Evolutionary conservation across 352 stramenopile genomes (phyloP), one percentile per base, ranked within the genome.

Genomic region (Pythium scleroteichum): DNA sequence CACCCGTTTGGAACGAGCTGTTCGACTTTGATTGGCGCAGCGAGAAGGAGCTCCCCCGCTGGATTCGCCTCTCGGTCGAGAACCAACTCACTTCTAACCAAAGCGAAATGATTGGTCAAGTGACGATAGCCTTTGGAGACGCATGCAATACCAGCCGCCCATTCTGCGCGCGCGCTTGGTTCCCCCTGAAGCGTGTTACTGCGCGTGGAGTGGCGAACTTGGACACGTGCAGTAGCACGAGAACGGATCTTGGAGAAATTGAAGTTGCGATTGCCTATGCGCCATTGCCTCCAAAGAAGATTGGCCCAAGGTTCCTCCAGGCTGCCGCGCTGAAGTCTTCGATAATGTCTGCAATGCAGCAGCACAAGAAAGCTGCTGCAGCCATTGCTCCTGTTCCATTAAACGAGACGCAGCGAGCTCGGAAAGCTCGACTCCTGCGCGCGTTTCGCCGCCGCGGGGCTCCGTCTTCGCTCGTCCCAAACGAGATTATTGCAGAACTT

Each of bases 1-100:
- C 74, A 1, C 82, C 82, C 0, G 75, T 87, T 23, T 92, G 82
- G 82, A 90, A 92, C 59, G 82, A 92, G 39, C 50, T 90, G 2
- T 89, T 92, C 26, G 82, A 92, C 58, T 92, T 92, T 61, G 82
- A 87, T 49, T 87, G 75, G 78, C 48, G 62, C 38, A 48, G 56
- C 26, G 45, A 59, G 2, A 63, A 49, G 1, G 62, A 73, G 10
- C n/a, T 63, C 2, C 53, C 62, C 2, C 56, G 58, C 0, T 49
- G 56, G 0, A 57, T 88, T 0, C 75, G 77, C 5, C 48, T 92
- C 32, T 67, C 75, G 16, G 46, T 92, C 17, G 78, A 89, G 42
- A 92, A 87, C 39, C 79, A 92, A 58, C 59, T 92, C 16, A 85
- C 71, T 4, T 60, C 72, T 3, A 79, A 90, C 47, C 79, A 90